A percentile compares a stretch with the other conserved stretches of the same genome.
These are phyloP conservation scores for Bolboschoenus planiculmis DNA, from an alignment of 176 grass and related monocot species.

Conservation along the genomic window DNA sequence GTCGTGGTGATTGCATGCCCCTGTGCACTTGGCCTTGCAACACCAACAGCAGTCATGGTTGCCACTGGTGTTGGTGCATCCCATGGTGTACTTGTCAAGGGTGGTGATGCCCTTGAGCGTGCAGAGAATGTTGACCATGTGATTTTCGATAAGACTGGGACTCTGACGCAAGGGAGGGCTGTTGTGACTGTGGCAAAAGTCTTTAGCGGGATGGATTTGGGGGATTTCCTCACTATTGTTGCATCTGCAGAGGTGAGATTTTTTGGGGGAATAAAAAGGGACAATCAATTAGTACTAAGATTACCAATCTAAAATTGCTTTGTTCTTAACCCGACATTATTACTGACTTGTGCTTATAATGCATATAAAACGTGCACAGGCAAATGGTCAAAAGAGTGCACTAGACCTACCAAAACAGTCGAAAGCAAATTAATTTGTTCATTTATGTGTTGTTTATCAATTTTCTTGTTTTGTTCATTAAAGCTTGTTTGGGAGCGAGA, in stretches of 20 bases:
- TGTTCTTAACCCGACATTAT: not conserved
- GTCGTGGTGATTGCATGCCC: slow-evolving; percentile 98
- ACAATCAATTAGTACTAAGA: not conserved
- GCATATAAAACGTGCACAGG: not conserved
- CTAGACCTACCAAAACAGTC: not conserved
- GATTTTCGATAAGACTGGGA: slow-evolving; percentile 96
- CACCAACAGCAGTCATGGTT: slow-evolving; percentile 98
- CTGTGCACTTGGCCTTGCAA: slow-evolving; percentile 93
- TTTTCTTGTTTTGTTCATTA: slow-evolving; percentile 1
- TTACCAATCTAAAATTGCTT: not conserved
- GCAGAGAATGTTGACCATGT: slow-evolving; percentile 72
- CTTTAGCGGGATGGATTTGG: slow-evolving; percentile 83
- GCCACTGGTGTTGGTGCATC: slow-evolving; percentile 91
- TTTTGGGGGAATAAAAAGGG: not conserved
- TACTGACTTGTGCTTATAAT: not conserved
- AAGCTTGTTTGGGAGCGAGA: too few relatives aligned
- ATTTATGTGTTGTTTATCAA: not conserved
- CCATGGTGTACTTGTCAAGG: slow-evolving; percentile 89
- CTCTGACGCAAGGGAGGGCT: slow-evolving; percentile 93
- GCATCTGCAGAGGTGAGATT: slow-evolving; percentile 87
- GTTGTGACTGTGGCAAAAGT: slow-evolving; percentile 81
- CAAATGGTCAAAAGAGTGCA: not conserved
- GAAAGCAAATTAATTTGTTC: not conserved
- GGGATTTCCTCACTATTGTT: slow-evolving; percentile 80
- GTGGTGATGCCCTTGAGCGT: slow-evolving; percentile 91